Evolutionary conservation across 495 filamentous ascomycete genomes (phyloP), one percentile per base, ranked within the genome.

Genomic region (Neurospora sp.): DNA sequence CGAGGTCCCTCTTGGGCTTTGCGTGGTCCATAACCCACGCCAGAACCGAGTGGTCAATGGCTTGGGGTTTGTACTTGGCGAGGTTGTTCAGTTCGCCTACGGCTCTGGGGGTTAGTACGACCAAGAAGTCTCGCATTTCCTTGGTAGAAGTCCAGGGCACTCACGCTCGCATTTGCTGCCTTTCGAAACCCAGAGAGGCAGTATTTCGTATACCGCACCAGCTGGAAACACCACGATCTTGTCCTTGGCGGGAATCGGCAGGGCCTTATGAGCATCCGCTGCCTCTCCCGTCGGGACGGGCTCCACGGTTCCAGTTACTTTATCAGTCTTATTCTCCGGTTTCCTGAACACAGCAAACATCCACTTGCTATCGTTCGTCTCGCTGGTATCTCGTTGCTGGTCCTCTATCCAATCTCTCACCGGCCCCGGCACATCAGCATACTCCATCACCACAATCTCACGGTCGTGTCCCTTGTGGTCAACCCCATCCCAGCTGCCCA

Each of bases 401-500:
- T 79, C 71, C 71, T 82, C 78, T 31, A 82, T 81, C 80, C 79
- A 82, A 12, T 72, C 35, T 35, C 72, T 31, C 35, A 79, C 80
- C 4, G 69, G 27, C 1, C 39, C 45, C 16, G 80, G 80, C 45
- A 80, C 78, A 44, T 78, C 80, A n/a, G 47, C 69, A 65, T 74
- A 82, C 69, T 82, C 78, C 77, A 82, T 80, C 37, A 81, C 75
- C 8, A 80, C 73, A 31, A 80, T 59, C 71, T 82, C 79, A 53
- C 80, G 71, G 40, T 80, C 72, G 39, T 74, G 22, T 8, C 75
- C 78, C 71, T 80, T 79, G 68, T 79, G 76, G 65, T 81, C 80
- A 35, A 81, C 78, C 35, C 80, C 80, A 69, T 81, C 78, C 78
- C 77, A 82, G 40, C 70, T 77, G 31, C 80, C 80, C 12, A 70